These are phyloP conservation scores for Phytophthora citricola DNA, from an alignment of 352 stramenopile species.

Conservation along the genomic window DNA sequence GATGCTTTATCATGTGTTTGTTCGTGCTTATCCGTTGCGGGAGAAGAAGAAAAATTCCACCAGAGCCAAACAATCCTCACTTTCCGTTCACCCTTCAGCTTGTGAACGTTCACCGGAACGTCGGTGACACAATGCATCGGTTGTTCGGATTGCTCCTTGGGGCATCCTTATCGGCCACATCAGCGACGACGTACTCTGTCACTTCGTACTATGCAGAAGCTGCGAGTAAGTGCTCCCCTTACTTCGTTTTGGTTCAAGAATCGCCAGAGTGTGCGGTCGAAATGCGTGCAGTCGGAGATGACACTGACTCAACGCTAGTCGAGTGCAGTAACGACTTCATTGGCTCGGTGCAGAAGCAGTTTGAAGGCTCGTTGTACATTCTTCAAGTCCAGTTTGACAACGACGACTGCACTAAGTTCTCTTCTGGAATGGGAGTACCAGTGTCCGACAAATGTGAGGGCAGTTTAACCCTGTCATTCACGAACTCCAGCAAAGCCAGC, in stretches of 20 bases:
- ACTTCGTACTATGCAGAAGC: conserved; percentile 13
- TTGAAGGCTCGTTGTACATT: conserved; percentile 7
- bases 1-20: conserved; percentile 4
- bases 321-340: conserved; percentile 9
- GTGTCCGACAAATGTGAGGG: conserved; percentile 10
- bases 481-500: conserved; percentile 3
- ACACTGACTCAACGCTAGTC: neutral
- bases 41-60: conserved; percentile 2
- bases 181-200: conserved; percentile 6
- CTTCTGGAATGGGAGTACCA: conserved; percentile 6
- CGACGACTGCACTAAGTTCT: conserved; percentile 2
- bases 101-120: neutral
- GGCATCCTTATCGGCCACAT: neutral
- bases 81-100: conserved; percentile 1
- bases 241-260: conserved; percentile 16
- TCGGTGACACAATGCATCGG: conserved; percentile 1
- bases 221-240: neutral
- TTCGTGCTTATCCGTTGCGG: neutral
- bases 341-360: conserved; percentile 2
- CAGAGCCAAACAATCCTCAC: neutral
- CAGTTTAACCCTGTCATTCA: neutral
- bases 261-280: neutral
- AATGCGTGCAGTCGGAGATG: conserved; percentile 8
- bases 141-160: neutral
- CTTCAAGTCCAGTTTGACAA: conserved; percentile 10